Percentiles rank a stretch among this genome's conserved stretches.
phyloP scores from a whole-genome alignment of 345 rosid genomes.

The Pistacia integerrima region DNA sequence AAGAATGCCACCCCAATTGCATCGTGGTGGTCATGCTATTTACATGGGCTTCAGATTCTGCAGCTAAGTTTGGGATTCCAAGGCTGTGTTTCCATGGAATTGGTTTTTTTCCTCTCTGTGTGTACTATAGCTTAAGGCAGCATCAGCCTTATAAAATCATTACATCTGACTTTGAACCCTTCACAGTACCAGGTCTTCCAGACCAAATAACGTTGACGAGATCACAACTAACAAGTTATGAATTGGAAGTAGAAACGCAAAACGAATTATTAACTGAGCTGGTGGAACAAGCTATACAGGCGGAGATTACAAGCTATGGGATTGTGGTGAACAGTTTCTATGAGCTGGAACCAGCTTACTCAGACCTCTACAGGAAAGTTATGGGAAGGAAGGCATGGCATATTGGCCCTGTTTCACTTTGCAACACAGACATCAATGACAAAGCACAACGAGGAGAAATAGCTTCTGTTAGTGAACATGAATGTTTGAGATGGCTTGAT shows the following conservation, averaged over 20 bases:
- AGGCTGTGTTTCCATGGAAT: slow-evolving; percentile 41
- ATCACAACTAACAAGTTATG: slow-evolving; percentile 11
- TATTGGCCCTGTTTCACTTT: no score
- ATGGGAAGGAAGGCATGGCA: neutral
- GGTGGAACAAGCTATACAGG: neutral
- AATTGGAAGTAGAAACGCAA: neutral
- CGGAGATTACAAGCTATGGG: slow-evolving; percentile 17
- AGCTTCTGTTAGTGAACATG: no score
- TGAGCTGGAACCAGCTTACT: slow-evolving; percentile 27
- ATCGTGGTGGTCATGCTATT: slow-evolving; percentile 32
- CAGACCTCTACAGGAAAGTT: slow-evolving; percentile 17
- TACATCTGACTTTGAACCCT: slow-evolving; percentile 34
- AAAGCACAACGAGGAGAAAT: no score
- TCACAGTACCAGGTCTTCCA: slow-evolving; percentile 34
- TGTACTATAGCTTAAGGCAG: neutral
- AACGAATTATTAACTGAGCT: neutral
- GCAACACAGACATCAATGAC: no score
- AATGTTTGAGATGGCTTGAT: no score
- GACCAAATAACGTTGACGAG: slow-evolving; percentile 28
- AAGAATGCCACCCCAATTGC: slow-evolving; percentile 27
- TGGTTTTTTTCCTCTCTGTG: slow-evolving; percentile 27
- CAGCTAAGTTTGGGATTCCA: slow-evolving; percentile 36
- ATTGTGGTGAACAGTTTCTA: slow-evolving; percentile 24
- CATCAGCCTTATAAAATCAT: slow-evolving; percentile 27
- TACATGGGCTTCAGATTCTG: slow-evolving; percentile 38